phyloP scores from a whole-genome alignment of 768 basidiomycete species.

The Cubamyces lactineus region DNA sequence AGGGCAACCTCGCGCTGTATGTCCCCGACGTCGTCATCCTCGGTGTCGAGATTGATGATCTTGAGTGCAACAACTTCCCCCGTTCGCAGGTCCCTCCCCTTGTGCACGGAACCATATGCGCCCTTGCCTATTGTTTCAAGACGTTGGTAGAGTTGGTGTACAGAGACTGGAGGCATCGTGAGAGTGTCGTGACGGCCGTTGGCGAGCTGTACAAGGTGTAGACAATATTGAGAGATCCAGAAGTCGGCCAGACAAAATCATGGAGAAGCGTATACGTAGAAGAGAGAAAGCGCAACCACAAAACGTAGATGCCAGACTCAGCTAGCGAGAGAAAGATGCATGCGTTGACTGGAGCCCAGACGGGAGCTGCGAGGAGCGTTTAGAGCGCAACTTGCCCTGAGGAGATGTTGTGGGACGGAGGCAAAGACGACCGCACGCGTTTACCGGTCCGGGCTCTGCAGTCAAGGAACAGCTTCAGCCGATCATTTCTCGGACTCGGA shows the following conservation, averaged over 20 bases:
- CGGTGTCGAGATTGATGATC: conserved; percentile 97
- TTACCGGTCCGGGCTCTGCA: no score
- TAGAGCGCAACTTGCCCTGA: not conserved
- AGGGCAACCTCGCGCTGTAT: conserved; percentile 97
- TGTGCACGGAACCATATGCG: conserved; percentile 95
- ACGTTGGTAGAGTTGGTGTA: conserved; percentile 81
- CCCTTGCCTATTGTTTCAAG: conserved; percentile 95
- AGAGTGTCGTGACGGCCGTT: not conserved
- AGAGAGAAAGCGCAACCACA: no score
- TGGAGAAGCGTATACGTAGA: not conserved
- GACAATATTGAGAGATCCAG: conserved; percentile 5
- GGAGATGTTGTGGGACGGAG: not conserved
- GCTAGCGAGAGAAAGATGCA: not conserved
- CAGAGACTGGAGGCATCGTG: conserved; percentile 55
- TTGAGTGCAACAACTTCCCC: conserved; percentile 95
- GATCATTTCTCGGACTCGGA: no score
- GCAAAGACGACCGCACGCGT: not conserved
- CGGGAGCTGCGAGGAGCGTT: not conserved
- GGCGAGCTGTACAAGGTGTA: not conserved
- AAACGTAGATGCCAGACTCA: not conserved
- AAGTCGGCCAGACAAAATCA: conserved; percentile 9
- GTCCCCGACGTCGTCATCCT: conserved; percentile 94
- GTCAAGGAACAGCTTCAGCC: no score
- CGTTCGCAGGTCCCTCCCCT: conserved; percentile 80
- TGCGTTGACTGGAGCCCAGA: not conserved